These are phyloP conservation scores for Sporothrix sp. DNA, from an alignment of 2,329 filamentous ascomycete genomes.

Conservation along the genomic window DNA sequence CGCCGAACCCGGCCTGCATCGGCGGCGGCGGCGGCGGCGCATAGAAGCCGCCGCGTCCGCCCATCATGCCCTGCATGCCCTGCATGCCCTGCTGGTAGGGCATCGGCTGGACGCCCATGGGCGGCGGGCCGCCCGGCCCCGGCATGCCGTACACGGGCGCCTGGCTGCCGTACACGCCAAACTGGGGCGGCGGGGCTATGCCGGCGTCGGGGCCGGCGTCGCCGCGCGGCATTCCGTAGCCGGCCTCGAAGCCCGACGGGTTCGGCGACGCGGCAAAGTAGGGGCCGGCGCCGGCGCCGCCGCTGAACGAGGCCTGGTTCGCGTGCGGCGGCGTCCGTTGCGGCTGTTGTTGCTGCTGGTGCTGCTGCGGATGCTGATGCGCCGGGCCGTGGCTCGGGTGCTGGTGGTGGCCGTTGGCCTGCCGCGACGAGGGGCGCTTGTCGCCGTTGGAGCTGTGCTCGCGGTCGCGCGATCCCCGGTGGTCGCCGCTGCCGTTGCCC, in stretches of 20 bases:
- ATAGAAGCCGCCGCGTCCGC: constrained; percentile 40
- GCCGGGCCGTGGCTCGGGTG: constrained; percentile 29
- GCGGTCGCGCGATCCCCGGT: constrained; percentile 31
- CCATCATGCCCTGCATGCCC: constrained; percentile 44
- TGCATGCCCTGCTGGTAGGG: constrained; percentile 52
- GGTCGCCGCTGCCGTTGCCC: constrained; percentile 26
- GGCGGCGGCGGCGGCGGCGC: too few relatives aligned
- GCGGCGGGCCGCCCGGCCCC: constrained; percentile 20
- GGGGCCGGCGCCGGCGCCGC: constrained; percentile 29
- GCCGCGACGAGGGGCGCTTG: constrained; percentile 46
- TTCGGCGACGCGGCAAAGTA: constrained; percentile 43
- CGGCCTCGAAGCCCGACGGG: constrained; percentile 40
- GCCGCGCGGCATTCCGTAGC: constrained; percentile 41
- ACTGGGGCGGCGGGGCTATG: constrained; percentile 11
- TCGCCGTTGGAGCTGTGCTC: constrained; percentile 39
- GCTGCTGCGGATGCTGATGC: constrained; percentile 22
- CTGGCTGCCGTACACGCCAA: constrained; percentile 9
- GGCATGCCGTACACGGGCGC: constrained; percentile 13
- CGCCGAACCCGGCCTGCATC: constrained; percentile 47
- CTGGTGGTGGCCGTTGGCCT: constrained; percentile 37
- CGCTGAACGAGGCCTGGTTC: constrained; percentile 12
- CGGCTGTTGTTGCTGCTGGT: constrained; percentile 28
- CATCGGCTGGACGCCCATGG: constrained; percentile 31
- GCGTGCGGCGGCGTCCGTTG: constrained; percentile 21
- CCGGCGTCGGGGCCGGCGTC: constrained; percentile 38